phyloP scores from a whole-genome alignment of 768 basidiomycete species.

The Multifurca ochricompacta region DNA sequence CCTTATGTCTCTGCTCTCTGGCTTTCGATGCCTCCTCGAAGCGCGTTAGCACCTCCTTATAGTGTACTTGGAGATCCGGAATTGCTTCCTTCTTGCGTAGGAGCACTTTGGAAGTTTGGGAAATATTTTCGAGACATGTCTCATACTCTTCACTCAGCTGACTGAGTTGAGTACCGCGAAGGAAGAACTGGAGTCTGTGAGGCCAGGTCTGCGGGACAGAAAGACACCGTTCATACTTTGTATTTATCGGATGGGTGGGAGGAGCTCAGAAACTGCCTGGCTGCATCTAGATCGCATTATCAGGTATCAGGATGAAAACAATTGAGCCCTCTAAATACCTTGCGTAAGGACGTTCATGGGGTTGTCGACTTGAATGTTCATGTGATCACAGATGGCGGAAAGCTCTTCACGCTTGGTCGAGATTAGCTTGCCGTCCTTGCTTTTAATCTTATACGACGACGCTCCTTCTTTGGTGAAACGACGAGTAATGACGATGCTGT shows the following conservation, averaged over 20 bases:
- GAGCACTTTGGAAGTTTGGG: conserved; percentile 56
- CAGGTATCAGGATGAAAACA: not conserved
- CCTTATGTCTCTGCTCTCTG: conserved; percentile 58
- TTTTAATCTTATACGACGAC: conserved; percentile 78
- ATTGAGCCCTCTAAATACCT: conserved; percentile 33
- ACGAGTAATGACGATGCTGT: conserved; percentile 78
- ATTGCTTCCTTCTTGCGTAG: conserved; percentile 66
- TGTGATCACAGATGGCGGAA: conserved; percentile 83
- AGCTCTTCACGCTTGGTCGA: conserved; percentile 80
- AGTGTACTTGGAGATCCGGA: conserved; percentile 60
- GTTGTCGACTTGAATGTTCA: conserved; percentile 96
- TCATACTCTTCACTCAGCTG: conserved; percentile 87
- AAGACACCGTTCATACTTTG: conserved; percentile 42
- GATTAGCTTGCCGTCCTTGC: conserved; percentile 53
- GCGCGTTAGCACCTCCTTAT: conserved; percentile 48
- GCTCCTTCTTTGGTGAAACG: conserved; percentile 68
- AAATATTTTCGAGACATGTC: conserved; percentile 63
- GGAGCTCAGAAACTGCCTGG: conserved; percentile 69
- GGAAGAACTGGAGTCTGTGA: conserved; percentile 64
- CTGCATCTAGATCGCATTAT: conserved; percentile 6
- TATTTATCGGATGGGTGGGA: conserved; percentile 83
- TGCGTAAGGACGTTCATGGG: conserved; percentile 93
- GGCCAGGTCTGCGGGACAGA: not conserved
- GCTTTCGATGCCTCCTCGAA: conserved; percentile 72
- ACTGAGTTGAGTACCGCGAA: conserved; percentile 84